phyloP scores from a whole-genome alignment of 805 yeast species.

The Schizosaccharomyces octosporus region DNA sequence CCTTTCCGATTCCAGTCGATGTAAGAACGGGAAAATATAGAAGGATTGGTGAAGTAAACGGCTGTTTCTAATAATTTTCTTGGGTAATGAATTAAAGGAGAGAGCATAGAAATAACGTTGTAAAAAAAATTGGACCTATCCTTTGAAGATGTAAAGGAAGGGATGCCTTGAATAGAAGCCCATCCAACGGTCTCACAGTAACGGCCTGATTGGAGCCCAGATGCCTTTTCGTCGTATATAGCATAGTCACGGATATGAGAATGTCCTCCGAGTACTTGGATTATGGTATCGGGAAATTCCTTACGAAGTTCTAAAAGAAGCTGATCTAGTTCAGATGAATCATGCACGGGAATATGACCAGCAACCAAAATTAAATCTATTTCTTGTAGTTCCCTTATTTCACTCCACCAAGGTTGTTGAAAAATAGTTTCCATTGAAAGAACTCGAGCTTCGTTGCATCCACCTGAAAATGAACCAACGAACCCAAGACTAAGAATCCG shows the following conservation, averaged over 20 bases:
- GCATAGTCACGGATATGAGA: conserved; percentile 74
- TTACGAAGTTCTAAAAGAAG: conserved; percentile 51
- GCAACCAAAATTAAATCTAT: conserved; percentile 21
- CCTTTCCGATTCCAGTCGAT: neutral
- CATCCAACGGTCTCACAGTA: conserved; percentile 89
- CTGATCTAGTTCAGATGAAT: conserved; percentile 9
- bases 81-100: neutral
- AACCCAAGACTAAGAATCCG: conserved; percentile 52
- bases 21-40: neutral
- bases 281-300: conserved; percentile 41
- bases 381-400: conserved; percentile 17
- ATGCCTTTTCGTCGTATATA: conserved; percentile 35
- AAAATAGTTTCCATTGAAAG: conserved; percentile 32
- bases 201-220: conserved; percentile 78
- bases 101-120: neutral
- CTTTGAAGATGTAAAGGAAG: neutral
- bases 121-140: neutral
- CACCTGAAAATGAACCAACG: conserved; percentile 46
- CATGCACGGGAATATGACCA: neutral
- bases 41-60: neutral
- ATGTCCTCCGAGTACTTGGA: conserved; percentile 87
- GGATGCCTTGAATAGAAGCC: conserved; percentile 27
- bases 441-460: conserved; percentile 37
- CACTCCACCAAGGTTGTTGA: conserved; percentile 38
- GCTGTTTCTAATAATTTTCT: neutral